A percentile compares a stretch with the other conserved stretches of the same genome.
Conservation (phyloP, 148 eudicot genomes). For the Rhododendron kiyosumense region DNA sequence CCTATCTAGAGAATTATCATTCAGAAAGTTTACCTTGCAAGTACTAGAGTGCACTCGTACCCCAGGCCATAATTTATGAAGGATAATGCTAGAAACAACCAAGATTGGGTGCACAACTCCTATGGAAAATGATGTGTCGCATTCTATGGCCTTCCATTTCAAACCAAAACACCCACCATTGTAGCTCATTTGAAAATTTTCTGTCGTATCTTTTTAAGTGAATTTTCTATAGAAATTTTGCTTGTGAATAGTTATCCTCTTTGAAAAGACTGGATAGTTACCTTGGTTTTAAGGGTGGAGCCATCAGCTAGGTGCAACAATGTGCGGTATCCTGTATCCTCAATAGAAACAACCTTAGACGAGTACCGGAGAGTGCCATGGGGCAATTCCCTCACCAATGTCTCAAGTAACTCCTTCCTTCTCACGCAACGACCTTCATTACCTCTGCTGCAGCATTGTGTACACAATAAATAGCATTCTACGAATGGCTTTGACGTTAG, state of each 20-base stretch:
- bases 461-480: background rate
- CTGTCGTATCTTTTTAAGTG: background rate
- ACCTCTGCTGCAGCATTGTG: constrained; percentile 11
- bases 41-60: background rate
- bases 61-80: background rate
- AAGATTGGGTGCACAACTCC: background rate
- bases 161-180: background rate
- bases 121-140: background rate
- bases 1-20: background rate
- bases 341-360: constrained; percentile 40
- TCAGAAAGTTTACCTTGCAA: background rate
- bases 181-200: background rate
- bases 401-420: constrained; percentile 42
- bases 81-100: background rate
- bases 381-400: constrained; percentile 38
- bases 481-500: background rate
- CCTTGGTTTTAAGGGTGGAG: constrained; percentile 41
- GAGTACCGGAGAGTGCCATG: constrained; percentile 36
- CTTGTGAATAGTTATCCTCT: background rate
- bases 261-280: background rate
- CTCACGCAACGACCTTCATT: constrained; percentile 40
- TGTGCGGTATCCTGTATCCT: constrained; percentile 33
- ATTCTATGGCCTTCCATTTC: background rate
- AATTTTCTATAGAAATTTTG: background rate
- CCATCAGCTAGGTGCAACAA: constrained; percentile 49